Evolutionary conservation across 495 filamentous ascomycete genomes (phyloP), one percentile per base, ranked within the genome.

Genomic region (Xylaria nigripes): DNA sequence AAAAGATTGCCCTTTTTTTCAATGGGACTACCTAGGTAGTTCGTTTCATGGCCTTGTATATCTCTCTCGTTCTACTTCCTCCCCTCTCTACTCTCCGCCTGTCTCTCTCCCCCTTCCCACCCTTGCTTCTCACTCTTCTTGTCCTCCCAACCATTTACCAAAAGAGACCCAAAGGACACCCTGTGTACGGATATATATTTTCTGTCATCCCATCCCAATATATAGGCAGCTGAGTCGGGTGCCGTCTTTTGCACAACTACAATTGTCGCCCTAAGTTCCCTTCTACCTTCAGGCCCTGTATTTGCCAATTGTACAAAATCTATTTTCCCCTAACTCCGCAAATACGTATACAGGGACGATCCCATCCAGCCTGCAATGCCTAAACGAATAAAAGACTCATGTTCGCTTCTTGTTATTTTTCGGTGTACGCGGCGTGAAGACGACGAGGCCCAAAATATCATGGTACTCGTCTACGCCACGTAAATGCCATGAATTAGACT

Each of bases 261-360:
- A 32, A 23, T 27, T 23, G n/a, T 18, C 12, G 13, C 41, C 23
- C 18, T n/a, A 2, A n/a, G 15, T 16, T 45, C 32, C 41, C 36
- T 54, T 54, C 51, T 42, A 48, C 23, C 25, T 40, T 29, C 2
- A 24, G 32, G 36, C 7, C 47, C 8, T 36, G 32, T 48, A 32
- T 49, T 32, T 48, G 24, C 41, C 48, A 19, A 12, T 40, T 44
- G 52, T 59, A 45, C 32, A n/a, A 52, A 44, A 50, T 53, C 50
- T 42, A 23, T 19, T 47, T 13, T 25, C 30, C 51, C 41, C 24
- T 23, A 40, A 36, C 40, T 60, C 54, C 58, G 62, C 53, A 57
- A 59, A 63, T 60, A 61, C 65, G 65, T 68, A 46, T 68, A 68
- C 65, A 66, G 65, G 65, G 64, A 63, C 56, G 49, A 45, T 48